Percentiles rank a stretch among this genome's conserved stretches.
Evolutionary conservation across 345 rosid genomes (phyloP).

Genomic region (Geranium rotundifolium): DNA sequence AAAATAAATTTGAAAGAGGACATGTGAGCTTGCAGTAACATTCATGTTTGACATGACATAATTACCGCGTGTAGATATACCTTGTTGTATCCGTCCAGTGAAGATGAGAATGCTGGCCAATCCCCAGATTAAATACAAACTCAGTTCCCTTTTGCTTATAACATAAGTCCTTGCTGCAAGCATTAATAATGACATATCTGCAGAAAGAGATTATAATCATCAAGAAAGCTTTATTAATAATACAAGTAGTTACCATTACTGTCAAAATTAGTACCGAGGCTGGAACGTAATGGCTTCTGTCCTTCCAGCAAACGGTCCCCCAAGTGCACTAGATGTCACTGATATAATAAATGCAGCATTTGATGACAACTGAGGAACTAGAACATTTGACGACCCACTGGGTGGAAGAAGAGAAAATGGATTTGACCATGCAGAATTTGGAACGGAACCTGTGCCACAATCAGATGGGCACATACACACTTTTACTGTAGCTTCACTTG

Average conservation of each 20-base stretch:
- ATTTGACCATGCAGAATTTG: constrained; percentile 50
- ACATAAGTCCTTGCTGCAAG: constrained; percentile 67
- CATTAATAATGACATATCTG: constrained; percentile 83
- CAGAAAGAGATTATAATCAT: constrained; percentile 5
- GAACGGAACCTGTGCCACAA: constrained; percentile 24
- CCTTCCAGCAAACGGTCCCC: constrained; percentile 62
- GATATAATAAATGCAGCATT: constrained; percentile 69
- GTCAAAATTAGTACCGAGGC: constrained; percentile 41
- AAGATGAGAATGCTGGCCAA: constrained; percentile 73
- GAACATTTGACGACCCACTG: constrained; percentile 69
- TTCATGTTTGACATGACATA: constrained; percentile 2
- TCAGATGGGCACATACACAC: constrained; percentile 38
- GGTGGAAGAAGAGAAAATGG: constrained; percentile 74
- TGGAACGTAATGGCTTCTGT: constrained; percentile 79
- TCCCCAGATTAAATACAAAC: constrained; percentile 42
- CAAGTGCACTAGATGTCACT: constrained; percentile 49
- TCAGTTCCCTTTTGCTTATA: constrained; percentile 88
- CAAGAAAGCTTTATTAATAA: background rate
- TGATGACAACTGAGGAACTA: constrained; percentile 54
- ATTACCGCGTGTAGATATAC: constrained; percentile 17
- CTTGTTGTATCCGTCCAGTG: constrained; percentile 76
- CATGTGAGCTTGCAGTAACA: too few species aligned
- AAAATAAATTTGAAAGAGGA: background rate
- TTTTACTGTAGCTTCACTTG: constrained; percentile 46
- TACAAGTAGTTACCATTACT: background rate